Conservation (phyloP, 441 rosid species). For the Kokia cookei region DNA sequence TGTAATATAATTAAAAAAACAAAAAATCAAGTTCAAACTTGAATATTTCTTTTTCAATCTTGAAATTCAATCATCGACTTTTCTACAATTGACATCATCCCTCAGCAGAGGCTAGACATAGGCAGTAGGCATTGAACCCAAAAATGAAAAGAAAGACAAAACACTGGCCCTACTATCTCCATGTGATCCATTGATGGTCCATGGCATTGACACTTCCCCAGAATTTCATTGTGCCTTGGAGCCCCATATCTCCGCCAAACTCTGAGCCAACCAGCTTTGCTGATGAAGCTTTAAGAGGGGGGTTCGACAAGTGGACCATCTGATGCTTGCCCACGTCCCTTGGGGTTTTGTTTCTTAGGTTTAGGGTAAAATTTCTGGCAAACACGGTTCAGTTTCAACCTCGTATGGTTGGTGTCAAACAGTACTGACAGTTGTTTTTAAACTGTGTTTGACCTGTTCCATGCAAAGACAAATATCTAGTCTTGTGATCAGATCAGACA, state of each 20-base stretch:
- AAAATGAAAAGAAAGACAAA: not conserved
- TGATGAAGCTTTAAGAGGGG: constrained; percentile 22
- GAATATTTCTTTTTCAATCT: too few relatives aligned
- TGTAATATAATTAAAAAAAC: too few relatives aligned
- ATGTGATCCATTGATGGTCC: not conserved
- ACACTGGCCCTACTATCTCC: not conserved
- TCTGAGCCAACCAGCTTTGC: not conserved
- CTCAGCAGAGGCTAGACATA: not conserved
- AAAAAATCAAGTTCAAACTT: not conserved
- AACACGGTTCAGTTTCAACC: constrained; percentile 9
- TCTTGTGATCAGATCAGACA: not conserved
- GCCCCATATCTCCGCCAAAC: not conserved
- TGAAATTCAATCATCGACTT: not conserved
- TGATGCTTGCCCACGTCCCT: constrained; percentile 14
- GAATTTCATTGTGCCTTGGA: not conserved
- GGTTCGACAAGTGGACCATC: constrained; percentile 31
- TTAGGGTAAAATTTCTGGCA: not conserved
- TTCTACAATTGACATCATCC: not conserved
- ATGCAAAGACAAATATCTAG: constrained; percentile 9
- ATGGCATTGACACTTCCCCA: not conserved
- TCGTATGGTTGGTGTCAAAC: constrained; percentile 25
- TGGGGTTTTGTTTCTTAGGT: not conserved
- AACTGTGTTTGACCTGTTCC: not conserved
- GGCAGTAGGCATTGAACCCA: not conserved
- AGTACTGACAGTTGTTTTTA: not conserved